A percentile compares a stretch with the other conserved stretches of the same genome.
Evolutionary conservation across 2,329 filamentous ascomycete species (phyloP).

Genomic region (Nemania diffusa): DNA sequence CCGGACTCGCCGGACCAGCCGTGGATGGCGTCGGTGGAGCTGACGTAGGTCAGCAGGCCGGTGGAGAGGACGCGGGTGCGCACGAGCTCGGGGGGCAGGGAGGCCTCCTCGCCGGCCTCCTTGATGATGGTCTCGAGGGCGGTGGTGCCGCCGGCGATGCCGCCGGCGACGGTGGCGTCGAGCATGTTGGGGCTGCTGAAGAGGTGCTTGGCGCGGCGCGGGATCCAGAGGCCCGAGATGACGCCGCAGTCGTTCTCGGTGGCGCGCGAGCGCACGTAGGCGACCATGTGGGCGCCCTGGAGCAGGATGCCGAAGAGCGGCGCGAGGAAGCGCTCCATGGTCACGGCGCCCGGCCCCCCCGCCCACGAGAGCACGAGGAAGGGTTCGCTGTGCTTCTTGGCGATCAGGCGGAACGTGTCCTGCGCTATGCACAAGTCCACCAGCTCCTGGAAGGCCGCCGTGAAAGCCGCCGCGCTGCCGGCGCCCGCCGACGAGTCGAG

Average conservation of each 20-base stretch:
- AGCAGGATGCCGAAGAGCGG: constrained; percentile 71
- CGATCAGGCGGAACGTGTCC: constrained; percentile 47
- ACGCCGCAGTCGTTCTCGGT: constrained; percentile 50
- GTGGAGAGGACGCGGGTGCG: constrained; percentile 60
- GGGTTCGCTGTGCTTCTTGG: constrained; percentile 50
- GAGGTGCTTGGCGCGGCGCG: constrained; percentile 70
- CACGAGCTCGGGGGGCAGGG: constrained; percentile 69
- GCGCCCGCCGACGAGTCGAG: constrained; percentile 44
- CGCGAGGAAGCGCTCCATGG: constrained; percentile 58
- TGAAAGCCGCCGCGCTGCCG: constrained; percentile 46
- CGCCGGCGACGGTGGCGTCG: constrained; percentile 80
- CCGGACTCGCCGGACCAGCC: constrained; percentile 73
- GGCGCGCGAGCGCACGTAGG: constrained; percentile 54
- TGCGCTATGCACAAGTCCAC: constrained; percentile 47
- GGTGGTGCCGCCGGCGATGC: constrained; percentile 70
- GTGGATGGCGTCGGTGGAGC: constrained; percentile 63
- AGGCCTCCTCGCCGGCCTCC: constrained; percentile 78
- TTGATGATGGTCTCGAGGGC: constrained; percentile 74
- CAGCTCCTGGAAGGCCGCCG: constrained; percentile 46
- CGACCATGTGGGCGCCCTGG: constrained; percentile 72
- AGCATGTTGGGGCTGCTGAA: constrained; percentile 77
- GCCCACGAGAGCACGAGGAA: constrained; percentile 47
- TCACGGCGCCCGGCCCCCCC: constrained; percentile 5
- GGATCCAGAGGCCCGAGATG: constrained; percentile 73
- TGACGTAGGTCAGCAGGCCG: constrained; percentile 75